Percentiles rank a stretch among this genome's conserved stretches.
Evolutionary conservation across 192 early-diverging fungal species (phyloP).

Genomic region (Backusella luteola): DNA sequence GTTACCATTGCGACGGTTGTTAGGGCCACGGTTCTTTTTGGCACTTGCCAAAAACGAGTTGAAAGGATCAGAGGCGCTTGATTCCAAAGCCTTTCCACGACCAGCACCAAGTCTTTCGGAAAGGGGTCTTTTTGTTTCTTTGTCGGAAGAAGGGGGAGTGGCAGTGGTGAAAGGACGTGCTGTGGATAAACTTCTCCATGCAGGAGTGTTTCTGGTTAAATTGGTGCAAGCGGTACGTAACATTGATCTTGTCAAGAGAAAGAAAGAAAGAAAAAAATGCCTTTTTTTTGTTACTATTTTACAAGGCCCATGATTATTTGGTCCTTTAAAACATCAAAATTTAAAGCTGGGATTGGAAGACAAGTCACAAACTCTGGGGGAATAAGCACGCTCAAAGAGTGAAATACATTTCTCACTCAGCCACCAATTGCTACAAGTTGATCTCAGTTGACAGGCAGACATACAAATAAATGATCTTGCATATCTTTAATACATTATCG

Average conservation of each 20-base stretch:
- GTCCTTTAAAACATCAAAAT: slow-evolving; percentile 1
- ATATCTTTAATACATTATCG: too few relatives aligned
- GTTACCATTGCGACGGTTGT: slow-evolving; percentile 21
- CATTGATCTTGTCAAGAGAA: neutral
- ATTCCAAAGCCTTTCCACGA: slow-evolving; percentile 19
- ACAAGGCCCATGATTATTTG: slow-evolving; percentile 1
- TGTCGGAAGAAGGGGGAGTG: neutral
- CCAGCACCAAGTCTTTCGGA: slow-evolving; percentile 31
- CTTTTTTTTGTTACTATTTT: neutral
- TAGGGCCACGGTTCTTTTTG: neutral
- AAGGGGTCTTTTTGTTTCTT: neutral
- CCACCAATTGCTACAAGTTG: neutral
- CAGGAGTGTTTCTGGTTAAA: neutral
- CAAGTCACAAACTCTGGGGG: neutral
- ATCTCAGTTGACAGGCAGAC: too few relatives aligned
- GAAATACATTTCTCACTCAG: neutral
- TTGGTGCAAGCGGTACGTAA: slow-evolving; percentile 2
- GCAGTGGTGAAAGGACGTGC: neutral
- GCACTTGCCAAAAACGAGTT: slow-evolving; percentile 27
- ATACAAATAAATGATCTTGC: too few relatives aligned
- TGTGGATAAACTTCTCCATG: neutral
- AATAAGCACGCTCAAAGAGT: neutral
- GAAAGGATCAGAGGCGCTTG: slow-evolving; percentile 19
- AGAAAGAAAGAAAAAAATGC: neutral
- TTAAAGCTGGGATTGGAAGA: slow-evolving; percentile 8